These are phyloP conservation scores for Botryobasidium botryosum DNA, from an alignment of 768 basidiomycete genomes.

Conservation along the genomic window DNA sequence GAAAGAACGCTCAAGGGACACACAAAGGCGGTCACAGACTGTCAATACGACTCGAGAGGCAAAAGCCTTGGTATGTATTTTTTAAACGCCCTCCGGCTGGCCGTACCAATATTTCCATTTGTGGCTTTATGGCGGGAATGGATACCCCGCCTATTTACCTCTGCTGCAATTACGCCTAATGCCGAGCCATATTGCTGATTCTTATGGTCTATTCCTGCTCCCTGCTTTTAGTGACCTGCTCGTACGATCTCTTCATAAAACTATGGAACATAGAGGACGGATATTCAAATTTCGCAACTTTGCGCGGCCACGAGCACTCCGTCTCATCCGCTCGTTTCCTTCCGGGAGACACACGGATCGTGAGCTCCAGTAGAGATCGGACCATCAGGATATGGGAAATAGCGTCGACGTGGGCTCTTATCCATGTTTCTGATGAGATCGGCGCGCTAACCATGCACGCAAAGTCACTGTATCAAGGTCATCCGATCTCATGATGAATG, in stretches of 20 bases:
- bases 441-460: neutral
- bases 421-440: slow-evolving; percentile 1
- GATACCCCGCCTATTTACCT: too few relatives aligned
- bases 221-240: slow-evolving; percentile 39
- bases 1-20: slow-evolving; percentile 86
- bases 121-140: neutral
- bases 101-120: neutral
- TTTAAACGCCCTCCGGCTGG: neutral
- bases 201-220: too few relatives aligned
- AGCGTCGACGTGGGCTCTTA: slow-evolving; percentile 49
- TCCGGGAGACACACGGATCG: slow-evolving; percentile 66
- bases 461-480: slow-evolving; percentile 56
- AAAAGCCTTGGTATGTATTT: slow-evolving; percentile 48
- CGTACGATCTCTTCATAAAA: slow-evolving; percentile 81
- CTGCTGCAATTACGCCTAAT: too few relatives aligned
- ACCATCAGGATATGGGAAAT: slow-evolving; percentile 80
- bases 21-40: slow-evolving; percentile 74
- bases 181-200: too few relatives aligned
- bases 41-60: slow-evolving; percentile 79
- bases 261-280: slow-evolving; percentile 84
- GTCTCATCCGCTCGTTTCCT: slow-evolving; percentile 76
- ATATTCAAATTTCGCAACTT: slow-evolving; percentile 75
- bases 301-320: slow-evolving; percentile 82
- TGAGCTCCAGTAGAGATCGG: slow-evolving; percentile 76
- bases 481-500: slow-evolving; percentile 69